Evolutionary conservation across 2,329 filamentous ascomycete genomes (phyloP), one percentile per base, ranked within the genome.

Genomic region (Pseudopyricularia cyperi): DNA sequence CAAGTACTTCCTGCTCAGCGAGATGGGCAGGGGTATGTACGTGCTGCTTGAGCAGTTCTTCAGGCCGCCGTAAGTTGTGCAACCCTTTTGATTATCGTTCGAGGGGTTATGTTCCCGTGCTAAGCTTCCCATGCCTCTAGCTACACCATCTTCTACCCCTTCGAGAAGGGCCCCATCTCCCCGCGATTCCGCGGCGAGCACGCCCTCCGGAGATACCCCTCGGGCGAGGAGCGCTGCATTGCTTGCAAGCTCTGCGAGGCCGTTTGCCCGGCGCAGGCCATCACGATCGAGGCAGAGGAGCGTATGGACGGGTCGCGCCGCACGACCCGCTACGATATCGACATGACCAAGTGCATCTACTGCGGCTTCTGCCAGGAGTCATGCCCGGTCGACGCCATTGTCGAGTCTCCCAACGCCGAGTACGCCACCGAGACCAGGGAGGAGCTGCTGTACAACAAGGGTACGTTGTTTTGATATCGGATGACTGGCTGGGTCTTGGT

Each of bases 281-380:
- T 98, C 70, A 98, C 93, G 51, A 98, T 98, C 63, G 93, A 98
- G 74, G 93, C 93, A 53, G 93, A 98, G 71, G 93, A 98, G 77
- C 89, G 93, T 66, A 88, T 87, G 65, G 93, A 98, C 64, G 93
- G 93, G 57, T 94, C 88, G 65, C 83, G 93, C 70, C 83, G 93
- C 66, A 98, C 93, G 50, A 96, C 91, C 55, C 83, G 91, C 67
- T 98, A 98, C 73, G 93, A 98, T 68, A 96, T 98, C 66, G 93
- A 98, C 73, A 98, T 98, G 93, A 97, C 93, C 65, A 98, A 98
- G 79, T 98, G 93, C 75, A 98, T 98, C 71, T 98, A 97, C 82
- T 97, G 93, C 69, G 93, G 93, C 50, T 94, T 95, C 75, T 97
- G 93, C 80, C 91, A 96, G 75, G 93, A 98, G 76, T 95, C 88